Evolutionary conservation across 1,139 yeast genomes (phyloP), one percentile per base, ranked within the genome.

Genomic region (Hyphopichia pseudoburtonii): DNA sequence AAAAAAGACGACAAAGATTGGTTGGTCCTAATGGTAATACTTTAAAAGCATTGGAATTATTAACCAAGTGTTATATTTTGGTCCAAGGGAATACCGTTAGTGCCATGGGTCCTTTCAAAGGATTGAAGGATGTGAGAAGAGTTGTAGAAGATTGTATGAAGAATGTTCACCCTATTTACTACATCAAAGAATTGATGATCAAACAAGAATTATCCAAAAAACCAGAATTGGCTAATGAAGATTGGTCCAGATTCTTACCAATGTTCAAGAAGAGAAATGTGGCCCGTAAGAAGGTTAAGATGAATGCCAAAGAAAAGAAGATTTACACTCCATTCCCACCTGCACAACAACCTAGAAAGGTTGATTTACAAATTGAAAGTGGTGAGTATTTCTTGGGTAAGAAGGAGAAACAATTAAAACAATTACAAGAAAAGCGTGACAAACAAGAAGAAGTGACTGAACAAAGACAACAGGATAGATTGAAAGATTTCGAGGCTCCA

Each of bases 261-360:
- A 90, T 86, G 73, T 94, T 94, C 73, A 94, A 89, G 78, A 92
- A 90, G 76, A 82, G 92, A 57, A 89, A 89, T 54, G 96, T 92
- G 48, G 95, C 95, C 31, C 82, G 98, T 58, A 87, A 86, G 84
- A 83, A 82, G 73, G 86, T 92, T 46, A 82, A 79, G 70, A 66
- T 67, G 52, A 58, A 62, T 38, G 65, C 62, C 54, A 76, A 69
- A 51, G 86, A 84, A 62, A 86, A 86, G 86, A 88, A 82, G 66
- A 83, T 80, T 3, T 92, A 92, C 77, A 92, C 98, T 23, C 98
- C 98, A 57, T 94, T 94, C 89, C 99, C 99, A 66, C 98, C 98
- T 50, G 87, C 88, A 41, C 99, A 88, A 66, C 78, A 80, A 50
- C 98, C 97, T 57, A 84, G 98, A 73, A 90, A 92, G 86, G 75